These are phyloP conservation scores for Russula lepida DNA, from an alignment of 768 basidiomycete genomes.

Conservation along the genomic window DNA sequence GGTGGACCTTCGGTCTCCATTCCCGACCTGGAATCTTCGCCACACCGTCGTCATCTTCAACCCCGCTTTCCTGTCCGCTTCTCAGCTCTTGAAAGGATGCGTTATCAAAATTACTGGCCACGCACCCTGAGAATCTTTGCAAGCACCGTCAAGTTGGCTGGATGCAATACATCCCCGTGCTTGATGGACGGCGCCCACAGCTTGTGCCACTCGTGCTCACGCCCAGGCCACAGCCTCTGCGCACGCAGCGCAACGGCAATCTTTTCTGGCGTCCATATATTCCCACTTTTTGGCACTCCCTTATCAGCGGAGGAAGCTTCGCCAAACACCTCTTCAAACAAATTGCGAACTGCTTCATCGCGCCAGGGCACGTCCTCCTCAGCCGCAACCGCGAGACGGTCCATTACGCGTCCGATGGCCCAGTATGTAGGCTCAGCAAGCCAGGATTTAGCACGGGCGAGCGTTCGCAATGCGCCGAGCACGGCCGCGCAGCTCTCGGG, in stretches of 20 bases:
- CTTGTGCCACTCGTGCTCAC: conserved; percentile 51
- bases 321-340: conserved; percentile 45
- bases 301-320: conserved; percentile 24
- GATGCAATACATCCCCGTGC: conserved; percentile 55
- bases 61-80: conserved; percentile 25
- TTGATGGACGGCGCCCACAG: conserved; percentile 70
- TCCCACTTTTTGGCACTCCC: conserved; percentile 23
- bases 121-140: conserved; percentile 74
- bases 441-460: conserved; percentile 86
- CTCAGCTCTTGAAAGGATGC: background rate
- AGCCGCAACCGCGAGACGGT: conserved; percentile 36
- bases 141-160: conserved; percentile 62
- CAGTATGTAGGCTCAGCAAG: conserved; percentile 89
- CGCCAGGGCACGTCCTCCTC: conserved; percentile 64
- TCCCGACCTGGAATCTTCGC: conserved; percentile 44
- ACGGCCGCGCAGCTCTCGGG: conserved; percentile 49
- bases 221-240: conserved; percentile 49
- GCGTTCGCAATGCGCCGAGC: conserved; percentile 48
- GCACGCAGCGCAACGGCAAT: conserved; percentile 70
- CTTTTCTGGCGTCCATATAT: conserved; percentile 81
- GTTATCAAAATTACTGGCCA: background rate
- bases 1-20: conserved; percentile 90
- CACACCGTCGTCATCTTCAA: conserved; percentile 46
- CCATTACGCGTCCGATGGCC: conserved; percentile 56
- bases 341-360: conserved; percentile 45